Evolutionary conservation across 768 basidiomycete genomes (phyloP), one percentile per base, ranked within the genome.

Genomic region (Tricholoma terreum): DNA sequence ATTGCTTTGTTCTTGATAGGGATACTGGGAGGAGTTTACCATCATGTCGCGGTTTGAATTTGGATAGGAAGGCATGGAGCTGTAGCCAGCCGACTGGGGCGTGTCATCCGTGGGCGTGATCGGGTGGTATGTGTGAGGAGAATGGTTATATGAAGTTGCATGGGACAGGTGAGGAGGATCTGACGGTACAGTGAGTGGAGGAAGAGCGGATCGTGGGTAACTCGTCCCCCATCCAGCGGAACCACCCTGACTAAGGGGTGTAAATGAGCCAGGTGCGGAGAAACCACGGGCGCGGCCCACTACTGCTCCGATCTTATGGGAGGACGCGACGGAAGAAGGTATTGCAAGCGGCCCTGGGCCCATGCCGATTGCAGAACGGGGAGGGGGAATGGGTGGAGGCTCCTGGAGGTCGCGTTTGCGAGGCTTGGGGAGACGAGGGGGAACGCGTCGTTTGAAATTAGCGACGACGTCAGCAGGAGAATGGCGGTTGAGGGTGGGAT

Each of bases 391-490:
- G 14, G 80, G 70, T n/a, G 84, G 80, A n/a, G 82, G 72, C 57
- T 90, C 86, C 59, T 86, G 84, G 2, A 78, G 70, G 59, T 92
- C 88, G 61, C 89, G 87, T 71, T 93, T 94, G 63, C 90, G 77
- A 10, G 89, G 89, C 66, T 94, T 93, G 34, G 92, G 92, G 11
- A 92, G 83, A 67, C 94, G 92, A 30, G 94, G 94, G 15, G 93
- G 94, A 4, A 97, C 94, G 64, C 94, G 90, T 59, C 94, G 90
- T 74, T 96, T 96, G 78, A 95, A 96, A 72, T 92, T 92, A 55
- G 93, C 87, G 52, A 96, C 90, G 53, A 94, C 89, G 60, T 92
- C 94, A 55, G 90, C 83, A 2, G 91, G 86, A 1, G 94, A 97
- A 70, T 92, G 87, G 55, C 94, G 86, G 73, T 91, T 92, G 66